Conservation (phyloP, 2,329 filamentous ascomycete genomes). For the Xylaria sp. region DNA sequence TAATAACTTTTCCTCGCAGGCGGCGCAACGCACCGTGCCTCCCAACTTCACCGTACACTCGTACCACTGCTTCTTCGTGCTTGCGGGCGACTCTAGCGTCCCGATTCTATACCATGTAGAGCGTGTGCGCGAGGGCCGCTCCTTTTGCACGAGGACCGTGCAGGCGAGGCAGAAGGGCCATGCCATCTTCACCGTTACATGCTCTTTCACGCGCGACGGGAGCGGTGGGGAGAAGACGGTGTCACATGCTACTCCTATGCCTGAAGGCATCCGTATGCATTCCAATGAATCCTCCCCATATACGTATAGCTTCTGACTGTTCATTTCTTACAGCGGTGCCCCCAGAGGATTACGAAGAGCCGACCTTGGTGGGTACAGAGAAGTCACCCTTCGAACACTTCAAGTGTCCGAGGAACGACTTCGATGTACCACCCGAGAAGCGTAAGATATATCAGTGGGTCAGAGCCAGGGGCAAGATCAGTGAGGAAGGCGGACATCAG, state of each 20-base stretch:
- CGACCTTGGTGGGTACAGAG: conserved; percentile 57
- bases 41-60: conserved; percentile 85
- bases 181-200: conserved; percentile 94
- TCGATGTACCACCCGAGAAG: conserved; percentile 64
- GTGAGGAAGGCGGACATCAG: conserved; percentile 75
- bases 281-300: too few relatives aligned
- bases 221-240: conserved; percentile 65
- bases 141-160: conserved; percentile 93
- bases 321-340: conserved; percentile 47
- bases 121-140: conserved; percentile 87
- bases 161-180: conserved; percentile 89
- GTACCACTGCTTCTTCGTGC: conserved; percentile 99
- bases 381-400: conserved; percentile 61
- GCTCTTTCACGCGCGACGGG: conserved; percentile 82
- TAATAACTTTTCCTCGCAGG: conserved; percentile 54
- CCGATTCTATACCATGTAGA: conserved; percentile 97
- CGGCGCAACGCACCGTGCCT: conserved; percentile 88
- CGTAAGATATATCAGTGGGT: conserved; percentile 80
- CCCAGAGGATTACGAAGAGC: conserved; percentile 57
- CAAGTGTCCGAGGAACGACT: conserved; percentile 43
- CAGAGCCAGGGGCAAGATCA: conserved; percentile 78
- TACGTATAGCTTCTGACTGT: neutral
- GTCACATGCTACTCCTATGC: conserved; percentile 73
- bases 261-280: conserved; percentile 52
- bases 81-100: conserved; percentile 85